phyloP scores from a whole-genome alignment of 805 yeast genomes.

The Metschnikowia orientalis region DNA sequence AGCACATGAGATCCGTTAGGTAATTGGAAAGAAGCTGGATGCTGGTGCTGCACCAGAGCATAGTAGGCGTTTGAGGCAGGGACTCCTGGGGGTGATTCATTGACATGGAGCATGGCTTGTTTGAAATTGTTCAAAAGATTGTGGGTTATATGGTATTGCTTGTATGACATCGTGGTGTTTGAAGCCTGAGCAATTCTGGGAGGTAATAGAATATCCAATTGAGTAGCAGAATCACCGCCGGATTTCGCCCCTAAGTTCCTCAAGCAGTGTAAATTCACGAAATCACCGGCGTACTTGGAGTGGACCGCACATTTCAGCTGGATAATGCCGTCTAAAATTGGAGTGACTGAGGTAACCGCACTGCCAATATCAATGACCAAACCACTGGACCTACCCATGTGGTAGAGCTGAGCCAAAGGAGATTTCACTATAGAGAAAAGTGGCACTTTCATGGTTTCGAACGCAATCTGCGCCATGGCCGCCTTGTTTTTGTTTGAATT shows the following conservation, averaged over 20 bases:
- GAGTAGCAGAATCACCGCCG: constrained; percentile 17
- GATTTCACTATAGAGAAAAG: constrained; percentile 69
- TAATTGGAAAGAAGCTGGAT: constrained; percentile 43
- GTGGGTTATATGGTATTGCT: constrained; percentile 34
- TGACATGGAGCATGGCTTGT: constrained; percentile 24
- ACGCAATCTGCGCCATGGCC: constrained; percentile 64
- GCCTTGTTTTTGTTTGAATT: constrained; percentile 54
- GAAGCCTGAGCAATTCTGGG: constrained; percentile 3
- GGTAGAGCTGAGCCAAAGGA: constrained; percentile 73
- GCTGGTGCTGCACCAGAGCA: constrained; percentile 22
- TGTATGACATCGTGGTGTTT: constrained; percentile 25
- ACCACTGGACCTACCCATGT: constrained; percentile 74
- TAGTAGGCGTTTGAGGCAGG: constrained; percentile 14
- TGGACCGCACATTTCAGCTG: constrained; percentile 60
- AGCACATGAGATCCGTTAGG: constrained; percentile 48
- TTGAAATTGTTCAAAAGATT: constrained; percentile 36
- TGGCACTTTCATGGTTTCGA: constrained; percentile 72
- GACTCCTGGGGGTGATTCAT: constrained; percentile 20
- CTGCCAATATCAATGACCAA: constrained; percentile 80
- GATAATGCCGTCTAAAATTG: constrained; percentile 71
- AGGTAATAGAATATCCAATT: constrained; percentile 16
- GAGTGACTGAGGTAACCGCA: constrained; percentile 65
- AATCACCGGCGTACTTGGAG: constrained; percentile 82
- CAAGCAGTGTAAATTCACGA: constrained; percentile 60
- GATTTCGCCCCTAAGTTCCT: constrained; percentile 37